These are phyloP conservation scores for Backusella macrospora DNA, from an alignment of 192 early-diverging fungal species.

Conservation along the genomic window DNA sequence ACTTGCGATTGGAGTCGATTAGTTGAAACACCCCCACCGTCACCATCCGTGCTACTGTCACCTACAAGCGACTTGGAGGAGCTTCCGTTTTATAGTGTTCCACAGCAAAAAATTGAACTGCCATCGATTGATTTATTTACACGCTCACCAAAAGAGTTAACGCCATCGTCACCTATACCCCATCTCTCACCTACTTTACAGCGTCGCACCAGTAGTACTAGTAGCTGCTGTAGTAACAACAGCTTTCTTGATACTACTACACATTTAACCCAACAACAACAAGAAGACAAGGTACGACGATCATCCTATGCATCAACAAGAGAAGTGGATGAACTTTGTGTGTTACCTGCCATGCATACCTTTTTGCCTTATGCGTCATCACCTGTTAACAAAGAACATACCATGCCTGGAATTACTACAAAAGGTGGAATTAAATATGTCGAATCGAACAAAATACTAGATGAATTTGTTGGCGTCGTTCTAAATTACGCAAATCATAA, in stretches of 20 bases:
- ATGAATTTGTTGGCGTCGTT: conserved; percentile 31
- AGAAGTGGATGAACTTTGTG: neutral
- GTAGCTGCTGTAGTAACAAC: conserved; percentile 22
- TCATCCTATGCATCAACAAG: neutral
- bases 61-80: conserved; percentile 20
- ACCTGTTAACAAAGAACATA: neutral
- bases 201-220: conserved; percentile 1
- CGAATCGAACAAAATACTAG: conserved; percentile 25
- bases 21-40: conserved; percentile 19
- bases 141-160: neutral
- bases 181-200: conserved; percentile 21
- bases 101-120: conserved; percentile 36
- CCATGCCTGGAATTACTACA: conserved; percentile 16
- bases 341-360: conserved; percentile 26
- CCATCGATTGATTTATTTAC: conserved; percentile 25
- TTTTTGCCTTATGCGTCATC: conserved; percentile 8
- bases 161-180: conserved; percentile 17
- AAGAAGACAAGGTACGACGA: neutral
- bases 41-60: conserved; percentile 1
- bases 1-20: neutral
- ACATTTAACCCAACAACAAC: no score
- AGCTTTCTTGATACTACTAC: neutral
- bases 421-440: conserved; percentile 33
- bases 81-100: conserved; percentile 32
- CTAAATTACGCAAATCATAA: conserved; percentile 22